These are phyloP conservation scores for Collybia sp. DNA, from an alignment of 768 basidiomycete species.

Conservation along the genomic window DNA sequence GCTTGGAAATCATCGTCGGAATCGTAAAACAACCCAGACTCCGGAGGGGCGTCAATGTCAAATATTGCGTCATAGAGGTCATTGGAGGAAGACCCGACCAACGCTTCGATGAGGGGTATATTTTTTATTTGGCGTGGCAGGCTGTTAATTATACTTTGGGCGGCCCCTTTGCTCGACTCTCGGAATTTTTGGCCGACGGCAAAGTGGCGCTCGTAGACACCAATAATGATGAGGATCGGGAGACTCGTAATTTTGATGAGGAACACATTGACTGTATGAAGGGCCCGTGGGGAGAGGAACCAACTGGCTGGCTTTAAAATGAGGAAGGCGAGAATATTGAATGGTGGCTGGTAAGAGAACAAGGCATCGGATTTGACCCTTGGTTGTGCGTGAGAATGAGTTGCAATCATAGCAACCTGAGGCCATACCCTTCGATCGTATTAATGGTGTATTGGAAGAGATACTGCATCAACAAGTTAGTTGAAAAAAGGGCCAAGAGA, in stretches of 20 bases:
- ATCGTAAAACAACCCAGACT: slow-evolving; percentile 47
- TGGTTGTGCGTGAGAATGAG: slow-evolving; percentile 5
- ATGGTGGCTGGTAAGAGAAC: slow-evolving; percentile 90
- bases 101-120: slow-evolving; percentile 69
- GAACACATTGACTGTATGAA: slow-evolving; percentile 86
- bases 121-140: slow-evolving; percentile 70
- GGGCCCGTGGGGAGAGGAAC: slow-evolving; percentile 64
- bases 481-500: slow-evolving; percentile 22
- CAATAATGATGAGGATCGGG: slow-evolving; percentile 73
- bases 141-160: slow-evolving; percentile 53
- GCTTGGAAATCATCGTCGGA: slow-evolving; percentile 38
- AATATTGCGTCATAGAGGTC: slow-evolving; percentile 79
- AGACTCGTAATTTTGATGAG: slow-evolving; percentile 82
- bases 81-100: slow-evolving; percentile 65
- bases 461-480: slow-evolving; percentile 52
- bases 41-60: slow-evolving; percentile 51
- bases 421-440: slow-evolving; percentile 78
- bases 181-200: slow-evolving; percentile 44
- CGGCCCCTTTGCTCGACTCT: slow-evolving; percentile 47
- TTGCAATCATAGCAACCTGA: background rate
- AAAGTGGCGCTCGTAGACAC: slow-evolving; percentile 74
- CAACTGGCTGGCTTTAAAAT: slow-evolving; percentile 79
- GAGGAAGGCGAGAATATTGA: slow-evolving; percentile 77
- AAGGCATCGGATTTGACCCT: slow-evolving; percentile 88
- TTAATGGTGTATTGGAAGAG: slow-evolving; percentile 83